Evolutionary conservation across 208 protist genomes (phyloP), one percentile per base, ranked within the genome.

Genomic region (Crithidia acanthocephali): DNA sequence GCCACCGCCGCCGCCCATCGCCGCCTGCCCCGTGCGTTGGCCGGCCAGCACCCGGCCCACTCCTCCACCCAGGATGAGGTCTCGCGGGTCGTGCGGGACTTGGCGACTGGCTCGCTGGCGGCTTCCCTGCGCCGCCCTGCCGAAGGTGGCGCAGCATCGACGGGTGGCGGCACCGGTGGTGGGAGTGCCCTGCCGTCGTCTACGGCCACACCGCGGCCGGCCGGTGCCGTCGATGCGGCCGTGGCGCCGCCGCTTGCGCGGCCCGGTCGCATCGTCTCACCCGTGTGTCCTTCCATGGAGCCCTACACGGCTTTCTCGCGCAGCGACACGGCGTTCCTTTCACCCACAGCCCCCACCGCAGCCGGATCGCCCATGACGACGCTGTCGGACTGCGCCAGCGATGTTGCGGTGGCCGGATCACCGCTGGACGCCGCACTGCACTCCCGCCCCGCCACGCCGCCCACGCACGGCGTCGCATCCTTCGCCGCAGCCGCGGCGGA

Each of bases 271-370:
- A 28, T 1, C 32, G 23, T 47, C 8, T 63, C 69, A 10, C 30
- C 61, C 2, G 65, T 71, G 22, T 79, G 74, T 53, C 74, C 74
- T 1, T 79, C 74, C 28, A 74, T 79, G 74, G 65, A 57, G 25
- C 53, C 74, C 4, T 68, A 59, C 74, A 74, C 58, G 22, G 51
- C 32, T 5, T 15, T 28, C 28, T 58, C 52, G n/a, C 35, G 52
- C 3, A 40, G 60, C 33, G 40, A 22, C 52, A 37, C 53, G 3
- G 30, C 28, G 18, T 50, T 50, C 10, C 45, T 42, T 22, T 15
- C 35, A 5, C 22, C 50, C 8, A 30, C 45, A 22, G 45, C 60
- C 25, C 2, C 51, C 10, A 13, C 66, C 2, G 44, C 20, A 1
- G 42, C 56, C 0, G 56, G 22, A 0, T 65, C 59, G 1, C 20